A percentile compares a stretch with the other conserved stretches of the same genome.
Conservation (phyloP, 176 grass and related monocot species). For the Ensete glaucum region DNA sequence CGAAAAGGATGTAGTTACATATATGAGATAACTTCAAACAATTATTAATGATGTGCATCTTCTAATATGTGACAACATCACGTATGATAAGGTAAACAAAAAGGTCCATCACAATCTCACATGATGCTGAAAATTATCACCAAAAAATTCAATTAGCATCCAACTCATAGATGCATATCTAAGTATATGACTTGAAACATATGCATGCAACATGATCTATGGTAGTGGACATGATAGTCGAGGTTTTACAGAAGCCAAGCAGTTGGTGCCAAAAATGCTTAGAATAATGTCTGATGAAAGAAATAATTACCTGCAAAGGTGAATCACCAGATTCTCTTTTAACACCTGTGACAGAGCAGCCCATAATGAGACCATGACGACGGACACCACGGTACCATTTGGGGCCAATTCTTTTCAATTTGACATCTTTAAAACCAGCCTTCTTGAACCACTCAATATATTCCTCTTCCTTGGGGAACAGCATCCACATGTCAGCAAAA, state of each 20-base stretch:
- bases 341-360: constrained; percentile 78
- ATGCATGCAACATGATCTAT: neutral
- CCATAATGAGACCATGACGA: constrained; percentile 91
- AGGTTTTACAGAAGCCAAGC: too few species aligned
- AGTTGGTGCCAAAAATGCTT: too few species aligned
- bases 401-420: constrained; percentile 85
- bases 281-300: neutral
- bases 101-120: neutral
- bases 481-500: constrained; percentile 98
- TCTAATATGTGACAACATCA: too few species aligned
- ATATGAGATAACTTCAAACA: too few species aligned
- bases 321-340: constrained; percentile 76
- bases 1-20: too few species aligned
- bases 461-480: constrained; percentile 95
- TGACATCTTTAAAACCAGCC: constrained; percentile 88
- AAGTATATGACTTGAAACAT: neutral
- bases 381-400: constrained; percentile 97
- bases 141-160: neutral
- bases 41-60: too few species aligned
- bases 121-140: neutral
- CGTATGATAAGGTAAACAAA: too few species aligned
- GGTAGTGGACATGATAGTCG: neutral
- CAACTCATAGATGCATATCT: too few species aligned
- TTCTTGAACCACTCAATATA: constrained; percentile 91
- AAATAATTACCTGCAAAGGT: constrained; percentile 44